Evolutionary conservation across 192 early-diverging fungal species (phyloP).

Genomic region (Backusella psychrophila): DNA sequence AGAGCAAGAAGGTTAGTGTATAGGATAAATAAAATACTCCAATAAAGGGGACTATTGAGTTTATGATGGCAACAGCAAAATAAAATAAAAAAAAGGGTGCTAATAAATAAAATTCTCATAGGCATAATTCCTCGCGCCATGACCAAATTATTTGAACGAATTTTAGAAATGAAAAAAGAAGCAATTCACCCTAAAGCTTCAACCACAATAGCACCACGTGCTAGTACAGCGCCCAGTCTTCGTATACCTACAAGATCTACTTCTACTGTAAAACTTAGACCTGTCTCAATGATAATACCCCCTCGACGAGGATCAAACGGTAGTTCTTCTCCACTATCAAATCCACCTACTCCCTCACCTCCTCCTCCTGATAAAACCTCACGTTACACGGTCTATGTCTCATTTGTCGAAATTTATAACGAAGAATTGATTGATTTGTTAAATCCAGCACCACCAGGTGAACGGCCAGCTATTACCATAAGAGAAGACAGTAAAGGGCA

Average conservation of each 20-base stretch:
- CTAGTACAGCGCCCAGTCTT: constrained; percentile 1
- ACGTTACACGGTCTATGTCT: constrained; percentile 58
- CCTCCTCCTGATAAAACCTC: constrained; percentile 9
- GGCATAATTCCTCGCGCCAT: constrained; percentile 73
- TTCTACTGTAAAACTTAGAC: constrained; percentile 9
- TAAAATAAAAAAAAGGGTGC: background rate
- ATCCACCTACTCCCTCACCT: background rate
- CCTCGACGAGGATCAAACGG: constrained; percentile 1
- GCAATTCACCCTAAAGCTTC: background rate
- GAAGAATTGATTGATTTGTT: constrained; percentile 94
- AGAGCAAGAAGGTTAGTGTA: constrained; percentile 31
- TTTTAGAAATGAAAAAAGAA: constrained; percentile 7
- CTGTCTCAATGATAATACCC: constrained; percentile 12
- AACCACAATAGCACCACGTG: background rate
- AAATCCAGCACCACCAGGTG: constrained; percentile 55
- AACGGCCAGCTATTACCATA: constrained; percentile 63
- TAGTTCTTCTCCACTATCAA: background rate
- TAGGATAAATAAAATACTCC: background rate
- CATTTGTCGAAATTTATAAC: constrained; percentile 96
- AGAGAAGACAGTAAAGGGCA: constrained; percentile 85
- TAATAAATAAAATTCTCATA: background rate
- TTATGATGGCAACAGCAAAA: background rate
- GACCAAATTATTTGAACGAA: constrained; percentile 50
- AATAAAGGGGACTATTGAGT: background rate
- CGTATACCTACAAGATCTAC: constrained; percentile 5